Conservation (phyloP, 2,329 filamentous ascomycete species). For the Claviceps capensis region DNA sequence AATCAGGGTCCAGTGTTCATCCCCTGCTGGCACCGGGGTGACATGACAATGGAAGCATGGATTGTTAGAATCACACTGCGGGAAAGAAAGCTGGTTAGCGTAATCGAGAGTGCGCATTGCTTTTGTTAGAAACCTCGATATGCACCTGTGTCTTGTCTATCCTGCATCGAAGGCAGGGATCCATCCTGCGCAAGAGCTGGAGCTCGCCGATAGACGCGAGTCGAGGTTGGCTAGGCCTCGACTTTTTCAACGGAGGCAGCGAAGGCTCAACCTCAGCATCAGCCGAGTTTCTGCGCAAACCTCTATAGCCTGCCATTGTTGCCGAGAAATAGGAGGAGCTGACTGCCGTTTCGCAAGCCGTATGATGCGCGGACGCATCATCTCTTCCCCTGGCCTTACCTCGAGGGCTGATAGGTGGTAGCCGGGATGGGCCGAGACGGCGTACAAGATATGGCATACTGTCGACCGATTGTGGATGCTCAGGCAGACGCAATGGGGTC, state of each 20-base stretch:
- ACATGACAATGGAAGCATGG: conserved; percentile 34
- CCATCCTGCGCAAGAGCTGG: conserved; percentile 31
- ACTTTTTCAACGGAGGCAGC: conserved; percentile 40
- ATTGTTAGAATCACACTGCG: conserved; percentile 37
- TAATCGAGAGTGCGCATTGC: not conserved
- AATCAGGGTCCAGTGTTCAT: conserved; percentile 33
- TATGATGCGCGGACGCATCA: conserved; percentile 4
- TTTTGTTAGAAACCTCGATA: not conserved
- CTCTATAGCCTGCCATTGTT: not conserved
- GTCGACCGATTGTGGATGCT: not conserved
- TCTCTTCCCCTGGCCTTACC: conserved; percentile 5
- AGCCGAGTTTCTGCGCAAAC: conserved; percentile 22
- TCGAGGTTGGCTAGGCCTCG: conserved; percentile 36
- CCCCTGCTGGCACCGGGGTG: conserved; percentile 20
- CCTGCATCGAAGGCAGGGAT: conserved; percentile 39
- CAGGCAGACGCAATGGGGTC: conserved; percentile 1
- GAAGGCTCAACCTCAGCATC: conserved; percentile 37
- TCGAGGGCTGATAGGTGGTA: conserved; percentile 8
- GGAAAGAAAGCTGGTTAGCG: not conserved
- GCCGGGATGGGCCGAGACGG: conserved; percentile 1
- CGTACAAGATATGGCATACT: not conserved
- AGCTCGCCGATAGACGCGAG: conserved; percentile 45
- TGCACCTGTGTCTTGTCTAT: conserved; percentile 31
- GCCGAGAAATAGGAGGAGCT: too few species aligned
- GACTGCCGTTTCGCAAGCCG: not conserved